Percentiles rank a stretch among this genome's conserved stretches.
These are phyloP conservation scores for Citrullus colocynthis DNA, from an alignment of 306 rosid species.

Conservation along the genomic window DNA sequence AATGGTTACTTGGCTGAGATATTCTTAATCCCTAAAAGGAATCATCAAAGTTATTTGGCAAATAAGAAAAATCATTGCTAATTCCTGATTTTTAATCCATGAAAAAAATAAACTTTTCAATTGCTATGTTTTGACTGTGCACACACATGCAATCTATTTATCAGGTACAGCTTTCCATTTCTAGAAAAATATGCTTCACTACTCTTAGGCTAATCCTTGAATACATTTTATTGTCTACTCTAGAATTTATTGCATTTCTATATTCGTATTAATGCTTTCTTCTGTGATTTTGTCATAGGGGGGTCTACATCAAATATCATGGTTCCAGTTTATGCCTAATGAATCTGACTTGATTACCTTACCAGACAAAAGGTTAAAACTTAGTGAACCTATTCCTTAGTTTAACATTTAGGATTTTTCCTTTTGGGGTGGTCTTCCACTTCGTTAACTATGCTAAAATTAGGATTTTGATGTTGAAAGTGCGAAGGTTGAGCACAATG, in stretches of 20 bases:
- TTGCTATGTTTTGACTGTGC: neutral
- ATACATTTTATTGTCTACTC: neutral
- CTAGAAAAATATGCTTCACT: neutral
- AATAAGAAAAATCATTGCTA: neutral
- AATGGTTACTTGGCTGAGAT: neutral
- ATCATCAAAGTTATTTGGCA: neutral
- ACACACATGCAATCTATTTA: neutral
- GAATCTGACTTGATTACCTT: conserved; percentile 66
- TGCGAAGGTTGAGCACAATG: conserved; percentile 59
- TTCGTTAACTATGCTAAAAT: conserved; percentile 5
- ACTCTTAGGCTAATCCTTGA: neutral
- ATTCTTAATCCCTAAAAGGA: neutral
- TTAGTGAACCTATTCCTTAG: neutral
- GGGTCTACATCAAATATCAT: conserved; percentile 73
- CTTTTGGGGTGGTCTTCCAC: neutral
- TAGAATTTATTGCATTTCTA: neutral
- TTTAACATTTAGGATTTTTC: neutral
- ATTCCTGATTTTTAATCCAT: neutral
- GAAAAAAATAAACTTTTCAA: neutral
- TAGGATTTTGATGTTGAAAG: conserved; percentile 23
- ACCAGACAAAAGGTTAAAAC: conserved; percentile 65
- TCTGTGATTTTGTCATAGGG: conserved; percentile 36
- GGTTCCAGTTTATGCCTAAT: conserved; percentile 92
- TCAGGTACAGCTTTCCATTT: neutral
- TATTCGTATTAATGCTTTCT: neutral